phyloP scores from a whole-genome alignment of 768 basidiomycete genomes.

The Galerina sulciceps region DNA sequence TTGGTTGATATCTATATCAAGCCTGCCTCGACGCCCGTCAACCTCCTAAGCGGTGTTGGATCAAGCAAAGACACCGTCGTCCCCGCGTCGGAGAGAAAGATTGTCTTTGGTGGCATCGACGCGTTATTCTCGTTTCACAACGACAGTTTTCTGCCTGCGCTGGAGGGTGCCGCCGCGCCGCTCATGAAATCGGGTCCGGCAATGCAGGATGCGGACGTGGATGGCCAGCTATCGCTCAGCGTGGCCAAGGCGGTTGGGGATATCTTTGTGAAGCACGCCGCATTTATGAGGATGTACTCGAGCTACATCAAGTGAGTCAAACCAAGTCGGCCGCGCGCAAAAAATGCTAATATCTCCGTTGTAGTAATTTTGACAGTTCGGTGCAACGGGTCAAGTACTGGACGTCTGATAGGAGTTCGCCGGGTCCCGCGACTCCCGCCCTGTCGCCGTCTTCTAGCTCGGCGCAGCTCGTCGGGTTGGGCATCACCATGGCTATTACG shows the following conservation, averaged over 20 bases:
- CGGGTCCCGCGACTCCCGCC: conserved; percentile 44
- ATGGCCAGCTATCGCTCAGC: conserved; percentile 72
- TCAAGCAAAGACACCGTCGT: conserved; percentile 84
- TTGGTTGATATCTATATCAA: conserved; percentile 95
- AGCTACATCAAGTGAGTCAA: conserved; percentile 87
- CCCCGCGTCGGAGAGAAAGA: conserved; percentile 82
- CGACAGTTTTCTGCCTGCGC: conserved; percentile 88
- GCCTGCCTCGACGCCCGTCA: conserved; percentile 74
- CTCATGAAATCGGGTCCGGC: conserved; percentile 56
- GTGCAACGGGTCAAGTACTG: conserved; percentile 88
- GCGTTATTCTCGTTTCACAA: conserved; percentile 91
- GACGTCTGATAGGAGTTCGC: conserved; percentile 60
- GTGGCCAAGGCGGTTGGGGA: conserved; percentile 84
- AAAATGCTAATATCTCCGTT: conserved; percentile 2
- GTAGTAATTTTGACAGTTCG: conserved; percentile 92
- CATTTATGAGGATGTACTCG: conserved; percentile 99
- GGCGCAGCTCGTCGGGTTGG: conserved; percentile 66
- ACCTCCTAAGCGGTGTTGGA: conserved; percentile 69
- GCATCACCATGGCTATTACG: conserved; percentile 57
- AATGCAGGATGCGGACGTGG: conserved; percentile 58
- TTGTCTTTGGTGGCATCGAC: conserved; percentile 92
- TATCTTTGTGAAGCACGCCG: conserved; percentile 91
- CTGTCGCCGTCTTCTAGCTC: conserved; percentile 66
- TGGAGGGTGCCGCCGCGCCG: conserved; percentile 78
- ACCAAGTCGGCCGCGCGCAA: background rate